Conservation (phyloP, 2,329 filamentous ascomycete genomes). For the Ascochyta lentis region DNA sequence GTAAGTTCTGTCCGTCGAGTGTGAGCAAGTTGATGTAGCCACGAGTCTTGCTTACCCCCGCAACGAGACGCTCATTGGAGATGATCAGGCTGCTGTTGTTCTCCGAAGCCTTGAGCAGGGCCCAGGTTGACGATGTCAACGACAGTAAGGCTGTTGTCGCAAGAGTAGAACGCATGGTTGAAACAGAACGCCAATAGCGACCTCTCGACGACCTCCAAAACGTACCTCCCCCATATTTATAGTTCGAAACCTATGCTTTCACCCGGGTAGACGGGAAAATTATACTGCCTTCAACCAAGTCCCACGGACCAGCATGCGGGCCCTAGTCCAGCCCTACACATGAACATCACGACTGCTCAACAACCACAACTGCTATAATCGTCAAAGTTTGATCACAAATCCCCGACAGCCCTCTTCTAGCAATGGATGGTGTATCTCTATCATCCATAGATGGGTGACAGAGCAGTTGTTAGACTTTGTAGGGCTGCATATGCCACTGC, state of each 20-base stretch:
- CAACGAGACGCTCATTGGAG: constrained; percentile 54
- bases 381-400: no score
- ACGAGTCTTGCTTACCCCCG: constrained; percentile 52
- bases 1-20: constrained; percentile 53
- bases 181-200: background rate
- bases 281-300: background rate
- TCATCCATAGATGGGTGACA: no score
- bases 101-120: constrained; percentile 26
- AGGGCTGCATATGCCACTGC: no score
- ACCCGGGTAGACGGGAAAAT: constrained; percentile 29
- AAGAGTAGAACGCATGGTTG: constrained; percentile 23
- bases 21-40: constrained; percentile 53
- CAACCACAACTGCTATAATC: no score
- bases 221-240: constrained; percentile 1
- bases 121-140: constrained; percentile 18
- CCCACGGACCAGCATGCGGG: no score
- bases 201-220: background rate
- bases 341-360: no score
- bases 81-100: constrained; percentile 45
- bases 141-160: constrained; percentile 19
- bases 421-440: no score
- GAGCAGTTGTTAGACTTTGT: no score
- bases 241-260: constrained; percentile 17
- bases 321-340: no score
- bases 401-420: no score